Evolutionary conservation across 306 rosid species (phyloP), one percentile per base, ranked within the genome.

Genomic region (Herpetospermum pedunculosum): DNA sequence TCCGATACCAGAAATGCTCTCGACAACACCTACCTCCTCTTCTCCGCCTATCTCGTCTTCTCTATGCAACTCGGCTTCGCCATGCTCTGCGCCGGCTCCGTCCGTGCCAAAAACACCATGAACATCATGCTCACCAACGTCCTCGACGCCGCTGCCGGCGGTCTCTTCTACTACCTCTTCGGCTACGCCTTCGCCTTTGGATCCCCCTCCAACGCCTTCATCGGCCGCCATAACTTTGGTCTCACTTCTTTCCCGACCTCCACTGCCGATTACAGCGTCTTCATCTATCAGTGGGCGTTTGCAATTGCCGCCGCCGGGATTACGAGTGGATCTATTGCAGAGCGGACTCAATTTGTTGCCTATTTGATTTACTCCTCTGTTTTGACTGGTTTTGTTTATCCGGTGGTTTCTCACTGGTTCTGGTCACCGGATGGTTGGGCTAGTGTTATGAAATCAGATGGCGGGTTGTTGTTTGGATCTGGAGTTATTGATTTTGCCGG

Each of bases 41-140:
- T 90, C 84, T 93, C 98, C 6, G 89, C 97, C 10, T 93, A 93
- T 77, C 92, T 93, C n/a, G 98, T 93, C 14, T 93, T 93, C 90
- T 89, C 98, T 34, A 93, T 93, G 98, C 98, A 93, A 62, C 92
- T 93, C 9, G 97, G 97, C 37, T 93, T 93, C 76, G 97, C 98
- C 73, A 93, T 93, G 98, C 94, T 90, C 78, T 93, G 98, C 44
- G 98, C 97, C 28, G 97, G 98, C 43, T 93, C 98, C n/a, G 98
- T 93, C 70, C 88, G 98, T 0, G 98, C 98, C 57, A 93, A 93
- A 26, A 93, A 93, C 92, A 93, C 98, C 81, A 93, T 93, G 98
- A 93, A 93, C 87, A 93, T 93, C 87, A 93, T 93, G 98, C 96
- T 93, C 70, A 93, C 97, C 18, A 93, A 93, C 81, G 96, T 89